Base-by-base conservation (phyloP, 2,329 filamentous ascomycete genomes). In the Fusarium vanettenii region DNA sequence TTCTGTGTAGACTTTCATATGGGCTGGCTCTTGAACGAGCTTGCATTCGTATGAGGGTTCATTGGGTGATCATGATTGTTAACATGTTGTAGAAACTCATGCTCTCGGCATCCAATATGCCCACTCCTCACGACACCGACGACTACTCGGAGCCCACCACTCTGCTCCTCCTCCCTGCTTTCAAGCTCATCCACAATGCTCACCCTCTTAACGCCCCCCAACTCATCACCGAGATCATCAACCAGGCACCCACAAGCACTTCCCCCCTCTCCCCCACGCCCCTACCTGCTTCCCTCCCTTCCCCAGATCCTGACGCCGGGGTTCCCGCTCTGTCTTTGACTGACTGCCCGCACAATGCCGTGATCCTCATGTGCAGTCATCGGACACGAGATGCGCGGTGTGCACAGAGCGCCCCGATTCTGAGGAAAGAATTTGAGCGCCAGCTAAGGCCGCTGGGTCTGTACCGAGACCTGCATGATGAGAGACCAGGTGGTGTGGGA, bases 301-400 rank as follows among this genome's bases (percentile, higher is more conserved):
- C 77, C 73, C 66, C 78, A 64, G 76, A 76, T 72, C 66, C 78
- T 65, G 76, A 76, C 5, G 76, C 78, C 27, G 78, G 79, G 9
- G 60, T 77, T 11, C 78, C 80, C 2, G 78, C 80, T 33, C 79
- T 87, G 35, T 80, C 79, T 2, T 83, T 77, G 25, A 62, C 66
- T 31, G 88, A 93, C 6, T 95, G 92, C 76, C 95, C 95, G 5
- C 96, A 98, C 86, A 89, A 90, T 71, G 95, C 93, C 74, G 89
- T 98, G 29, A 95, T 99, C 80, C 90, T 99, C 60, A 92, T 99
- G 80, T 99, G 97, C 87, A 97, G 94, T 55, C 97, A 98, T 81
- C 92, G 91, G 79, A 98, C 95, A n/a, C 93, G 97, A 72, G 97
- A 98, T 82, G 95, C 94, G 0, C 93, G 97, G 78, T 98, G 97